Base-by-base conservation (phyloP, 805 yeast species). In the Cyberlindnera galapagoensis region DNA sequence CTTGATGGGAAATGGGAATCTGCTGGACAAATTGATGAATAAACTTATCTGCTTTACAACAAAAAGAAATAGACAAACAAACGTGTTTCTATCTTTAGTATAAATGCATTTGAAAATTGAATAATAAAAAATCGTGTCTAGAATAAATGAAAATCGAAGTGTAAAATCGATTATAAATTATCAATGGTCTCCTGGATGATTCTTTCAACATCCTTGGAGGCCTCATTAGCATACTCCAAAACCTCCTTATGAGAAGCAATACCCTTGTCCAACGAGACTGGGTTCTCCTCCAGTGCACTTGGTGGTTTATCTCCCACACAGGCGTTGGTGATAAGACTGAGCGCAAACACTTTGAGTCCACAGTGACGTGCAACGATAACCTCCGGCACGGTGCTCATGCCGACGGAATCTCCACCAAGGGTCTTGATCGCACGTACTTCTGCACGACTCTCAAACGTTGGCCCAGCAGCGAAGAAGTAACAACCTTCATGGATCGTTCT, bases 351-450 rank as follows among this genome's bases (percentile, higher is more conserved):
- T 42, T 65, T 69, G 62, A 92, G 58, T 1, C 88, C 94, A 38
- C 78, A 71, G 56, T 92, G 97, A 54, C 95, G 76, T 2, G 96
- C 97, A 13, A 86, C 80, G 39, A 86, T 75, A 3, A 86, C 95
- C 58, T 90, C 98, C 0, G 98, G 97, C 21, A 90, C 97, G 1
- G 97, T 92, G 36, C 95, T 82, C 98, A 90, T 90, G 4, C 97
- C 97, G 3, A 88, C 97, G 0, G 92, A 83, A 57, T 90, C 97
- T 31, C 85, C 96, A 8, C 97, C 97, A 18, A 81, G 43, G 6
- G 61, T 45, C 38, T 76, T 57, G 28, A 90, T 63, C 67, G 79
- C 66, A 36, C 94, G 67, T n/a, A 80, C 81, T 61, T 90, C 98
- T 0, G 97, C 95, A 47, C 96, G 69, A 3, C 84, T 73, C 62